Percentiles rank a stretch among this genome's conserved stretches.
Conservation (phyloP, 179 eudicot species). For the Pouteria campechiana region DNA sequence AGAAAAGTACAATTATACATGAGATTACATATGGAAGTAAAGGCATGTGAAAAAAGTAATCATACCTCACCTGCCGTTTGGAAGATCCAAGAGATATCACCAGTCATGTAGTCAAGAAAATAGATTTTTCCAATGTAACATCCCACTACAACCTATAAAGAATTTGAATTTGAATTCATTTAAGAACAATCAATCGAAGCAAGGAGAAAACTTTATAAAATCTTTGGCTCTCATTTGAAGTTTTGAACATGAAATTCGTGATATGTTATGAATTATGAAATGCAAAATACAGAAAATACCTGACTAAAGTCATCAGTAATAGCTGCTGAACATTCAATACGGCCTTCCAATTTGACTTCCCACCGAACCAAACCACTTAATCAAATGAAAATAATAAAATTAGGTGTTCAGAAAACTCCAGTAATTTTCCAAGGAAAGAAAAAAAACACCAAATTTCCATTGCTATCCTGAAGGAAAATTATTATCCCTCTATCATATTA, state of each 20-base stretch:
- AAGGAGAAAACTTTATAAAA: too few relatives aligned
- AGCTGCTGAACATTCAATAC: constrained; percentile 79
- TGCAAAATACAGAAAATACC: constrained; percentile 41
- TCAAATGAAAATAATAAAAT: constrained; percentile 4
- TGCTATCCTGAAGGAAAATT: too few relatives aligned
- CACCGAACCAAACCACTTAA: constrained; percentile 56
- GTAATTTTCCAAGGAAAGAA: too few relatives aligned
- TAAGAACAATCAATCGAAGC: not conserved
- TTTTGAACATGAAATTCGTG: too few relatives aligned
- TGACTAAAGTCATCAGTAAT: constrained; percentile 62
- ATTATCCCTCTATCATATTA: too few relatives aligned
- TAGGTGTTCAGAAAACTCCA: too few relatives aligned
- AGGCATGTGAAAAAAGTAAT: not conserved
- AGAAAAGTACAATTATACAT: too few relatives aligned
- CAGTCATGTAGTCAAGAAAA: constrained; percentile 50
- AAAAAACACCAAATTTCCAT: too few relatives aligned
- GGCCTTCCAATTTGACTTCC: constrained; percentile 58
- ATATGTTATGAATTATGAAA: too few relatives aligned
- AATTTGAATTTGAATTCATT: not conserved
- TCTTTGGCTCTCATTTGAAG: too few relatives aligned
- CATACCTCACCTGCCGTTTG: constrained; percentile 70
- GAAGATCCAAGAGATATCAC: constrained; percentile 63
- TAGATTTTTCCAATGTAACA: constrained; percentile 87
- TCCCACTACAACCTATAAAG: constrained; percentile 58
- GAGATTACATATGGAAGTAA: too few relatives aligned